These are phyloP conservation scores for Nakataea oryzae DNA, from an alignment of 2,329 filamentous ascomycete genomes.

Conservation along the genomic window DNA sequence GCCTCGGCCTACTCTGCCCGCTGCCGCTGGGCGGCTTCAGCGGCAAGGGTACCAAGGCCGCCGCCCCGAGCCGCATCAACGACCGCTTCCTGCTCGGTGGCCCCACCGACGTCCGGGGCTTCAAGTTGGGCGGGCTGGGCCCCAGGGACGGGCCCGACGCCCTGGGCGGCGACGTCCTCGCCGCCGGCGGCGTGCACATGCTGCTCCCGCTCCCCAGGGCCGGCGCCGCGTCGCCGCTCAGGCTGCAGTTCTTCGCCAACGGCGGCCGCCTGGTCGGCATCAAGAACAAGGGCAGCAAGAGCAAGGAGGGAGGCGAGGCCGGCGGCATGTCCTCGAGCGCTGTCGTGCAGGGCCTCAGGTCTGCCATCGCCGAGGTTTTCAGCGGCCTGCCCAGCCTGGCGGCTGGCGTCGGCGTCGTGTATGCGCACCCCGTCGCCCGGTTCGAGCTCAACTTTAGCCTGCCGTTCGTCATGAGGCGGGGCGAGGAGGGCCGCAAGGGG, in stretches of 20 bases:
- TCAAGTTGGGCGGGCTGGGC: conserved; percentile 80
- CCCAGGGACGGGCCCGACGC: conserved; percentile 79
- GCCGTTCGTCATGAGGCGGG: conserved; percentile 69
- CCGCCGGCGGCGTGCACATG: conserved; percentile 78
- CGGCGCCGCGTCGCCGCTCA: conserved; percentile 72
- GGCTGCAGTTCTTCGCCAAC: conserved; percentile 86
- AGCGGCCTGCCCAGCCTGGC: conserved; percentile 75
- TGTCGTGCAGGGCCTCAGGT: conserved; percentile 41
- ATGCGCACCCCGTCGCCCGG: conserved; percentile 83
- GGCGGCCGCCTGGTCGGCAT: conserved; percentile 76
- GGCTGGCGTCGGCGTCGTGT: conserved; percentile 83
- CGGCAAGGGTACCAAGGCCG: conserved; percentile 43
- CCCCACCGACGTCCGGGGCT: conserved; percentile 88
- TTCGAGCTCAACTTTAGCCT: conserved; percentile 96
- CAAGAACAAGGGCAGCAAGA: conserved; percentile 36
- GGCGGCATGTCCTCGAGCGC: conserved; percentile 25
- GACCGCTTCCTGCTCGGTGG: conserved; percentile 94
- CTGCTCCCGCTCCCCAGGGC: conserved; percentile 75
- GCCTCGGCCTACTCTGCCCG: conserved; percentile 76
- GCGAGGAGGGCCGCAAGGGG: conserved; percentile 84
- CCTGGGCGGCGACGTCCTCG: conserved; percentile 84
- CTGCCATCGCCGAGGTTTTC: conserved; percentile 58
- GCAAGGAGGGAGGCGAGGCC: conserved; percentile 18
- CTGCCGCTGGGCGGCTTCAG: conserved; percentile 52
- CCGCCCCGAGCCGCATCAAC: conserved; percentile 69